Evolutionary conservation across 176 grass and related monocot genomes (phyloP), one percentile per base, ranked within the genome.

Genomic region (Musa schizocarpa): DNA sequence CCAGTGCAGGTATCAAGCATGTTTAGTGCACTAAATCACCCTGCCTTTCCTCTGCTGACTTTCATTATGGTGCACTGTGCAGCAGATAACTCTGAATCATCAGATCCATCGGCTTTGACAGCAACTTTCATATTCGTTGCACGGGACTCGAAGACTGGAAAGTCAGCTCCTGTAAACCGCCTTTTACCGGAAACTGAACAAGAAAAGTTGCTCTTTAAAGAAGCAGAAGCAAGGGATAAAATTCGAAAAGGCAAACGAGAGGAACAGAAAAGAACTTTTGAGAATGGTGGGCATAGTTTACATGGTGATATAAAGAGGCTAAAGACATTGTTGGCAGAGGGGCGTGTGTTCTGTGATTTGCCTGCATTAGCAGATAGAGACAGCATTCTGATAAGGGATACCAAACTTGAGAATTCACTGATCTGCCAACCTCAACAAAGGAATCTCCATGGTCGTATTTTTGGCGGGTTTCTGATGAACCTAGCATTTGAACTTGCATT

Each of bases 381-480:
- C 76, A 94, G 90, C 86, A 94, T 99, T 70, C 81, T 99, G 67
- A 8, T 94, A 65, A 81, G 49, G 62, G 84, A 92, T 79, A 99
- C 95, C 29, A 72, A 78, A 52, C 80, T 92, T 23, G 95, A 99
- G 85, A 94, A 82, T 61, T 78, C 95, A 48, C 74, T 99, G 16
- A 87, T 94, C 25, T 99, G 95, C 71, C 90, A 99, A 56, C 95
- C 95, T 80, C 95, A 99, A 57, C 90, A 99, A 70, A 76, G 95
- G 11, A 99, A 99, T 74, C 77, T 99, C 73, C 85, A 99, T 68
- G 90, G 90, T 22, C 77, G 86, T 14, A 99, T 99, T 71, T 99
- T 99, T 83, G 90, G 95, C 63, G 90, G 95, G 53, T 99, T 99
- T 86, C 77, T 99, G 88, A 99, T 99, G 95, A 91, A 99, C 79